Evolutionary conservation across 306 rosid genomes (phyloP), one percentile per base, ranked within the genome.

Genomic region (Quercus suber): DNA sequence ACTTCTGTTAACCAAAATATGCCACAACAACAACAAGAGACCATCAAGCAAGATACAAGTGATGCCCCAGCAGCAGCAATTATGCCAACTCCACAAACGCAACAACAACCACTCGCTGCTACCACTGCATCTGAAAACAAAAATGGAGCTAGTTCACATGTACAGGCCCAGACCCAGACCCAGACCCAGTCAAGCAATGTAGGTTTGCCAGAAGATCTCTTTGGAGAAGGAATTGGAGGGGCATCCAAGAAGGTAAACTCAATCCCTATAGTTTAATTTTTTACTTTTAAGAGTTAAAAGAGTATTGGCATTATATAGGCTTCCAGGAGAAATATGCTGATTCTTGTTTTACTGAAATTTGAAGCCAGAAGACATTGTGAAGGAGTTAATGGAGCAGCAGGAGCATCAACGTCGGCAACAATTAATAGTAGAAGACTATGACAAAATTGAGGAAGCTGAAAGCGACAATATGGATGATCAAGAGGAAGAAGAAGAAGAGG

Each of bases 341-440:
- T 84, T 71, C 57, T 68, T 59, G 55, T 43, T 75, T 76, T 81
- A 76, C 75, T 21, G 17, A 49, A 10, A 58, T 81, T 68, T 86
- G 89, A 86, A 86, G 89, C 89, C 89, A 86, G 89, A 86, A 86
- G 89, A 83, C 89, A 83, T 81, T 75, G 82, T 86, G 83, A 83
- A 78, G 82, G 83, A 83, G 87, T 81, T 86, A 87, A 83, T 83
- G 85, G 82, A 80, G 72, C 82, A 75, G 35, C 76, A 80, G 6
- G 59, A 75, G 19, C 56, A 75, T 13, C 73, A 73, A 13, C 45
- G 59, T 35, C 61, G 30, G n/a, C 81, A 64, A 41, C 80, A 69
- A 30, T 64, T 81, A 69, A 19, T 23, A 20, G 82, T 78, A 28
- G 76, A 84, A 25, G 85, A 78, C 21, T 84, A 69, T 55, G 80